Conservation (phyloP, 257 asterid genomes). For the Ophiorrhiza pumila region DNA sequence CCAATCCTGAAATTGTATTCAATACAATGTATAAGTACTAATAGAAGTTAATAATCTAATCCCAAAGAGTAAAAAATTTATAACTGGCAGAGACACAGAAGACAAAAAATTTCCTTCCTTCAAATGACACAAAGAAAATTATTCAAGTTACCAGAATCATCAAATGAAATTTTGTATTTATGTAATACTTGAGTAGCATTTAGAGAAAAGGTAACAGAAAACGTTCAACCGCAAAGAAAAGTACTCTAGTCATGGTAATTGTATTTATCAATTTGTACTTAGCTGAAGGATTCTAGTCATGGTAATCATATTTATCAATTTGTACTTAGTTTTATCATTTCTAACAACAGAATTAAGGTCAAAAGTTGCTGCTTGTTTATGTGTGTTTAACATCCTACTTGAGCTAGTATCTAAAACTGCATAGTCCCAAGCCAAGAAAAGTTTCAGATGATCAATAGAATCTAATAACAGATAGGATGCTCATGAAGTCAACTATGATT, state of each 20-base stretch:
- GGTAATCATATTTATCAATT: neutral
- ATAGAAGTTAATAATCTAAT: too few species aligned
- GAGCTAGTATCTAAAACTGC: neutral
- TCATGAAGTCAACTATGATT: neutral
- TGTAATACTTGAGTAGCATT: neutral
- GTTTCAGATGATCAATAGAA: neutral
- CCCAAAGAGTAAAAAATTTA: too few species aligned
- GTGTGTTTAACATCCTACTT: neutral
- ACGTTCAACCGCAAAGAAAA: neutral
- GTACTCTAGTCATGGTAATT: neutral
- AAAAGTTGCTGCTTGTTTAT: neutral
- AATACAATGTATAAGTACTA: slow-evolving; percentile 15
- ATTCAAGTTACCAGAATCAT: neutral
- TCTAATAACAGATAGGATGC: neutral
- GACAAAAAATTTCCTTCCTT: neutral
- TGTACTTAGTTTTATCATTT: neutral
- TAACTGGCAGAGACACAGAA: neutral
- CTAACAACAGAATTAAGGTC: neutral
- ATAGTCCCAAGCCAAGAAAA: neutral
- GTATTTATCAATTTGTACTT: neutral
- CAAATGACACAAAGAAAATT: neutral
- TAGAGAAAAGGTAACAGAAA: neutral
- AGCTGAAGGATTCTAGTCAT: neutral
- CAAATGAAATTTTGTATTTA: neutral
- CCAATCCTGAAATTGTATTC: slow-evolving; percentile 76